Percentiles rank a stretch among this genome's conserved stretches.
Conservation (phyloP, 148 eudicot species). For the Rhododendron kiyosumense region DNA sequence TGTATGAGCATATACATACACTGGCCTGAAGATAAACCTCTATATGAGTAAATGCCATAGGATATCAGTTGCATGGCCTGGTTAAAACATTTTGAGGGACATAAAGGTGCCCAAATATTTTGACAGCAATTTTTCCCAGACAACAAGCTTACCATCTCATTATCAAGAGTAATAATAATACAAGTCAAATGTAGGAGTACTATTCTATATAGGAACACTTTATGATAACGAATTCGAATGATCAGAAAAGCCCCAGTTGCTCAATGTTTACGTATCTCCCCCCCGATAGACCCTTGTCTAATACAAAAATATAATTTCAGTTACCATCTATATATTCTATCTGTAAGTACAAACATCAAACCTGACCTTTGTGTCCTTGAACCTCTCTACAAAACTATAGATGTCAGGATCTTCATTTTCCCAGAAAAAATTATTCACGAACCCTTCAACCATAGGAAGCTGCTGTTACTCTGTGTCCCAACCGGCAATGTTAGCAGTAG, state of each 20-base stretch:
- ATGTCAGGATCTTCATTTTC: background rate
- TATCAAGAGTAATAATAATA: background rate
- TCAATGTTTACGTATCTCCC: background rate
- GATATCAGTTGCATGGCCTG: background rate
- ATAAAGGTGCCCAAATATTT: background rate
- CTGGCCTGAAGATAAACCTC: background rate
- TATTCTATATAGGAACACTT: background rate
- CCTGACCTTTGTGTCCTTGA: background rate
- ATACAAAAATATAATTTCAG: background rate
- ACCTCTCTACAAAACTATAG: background rate
- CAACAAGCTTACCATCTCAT: background rate
- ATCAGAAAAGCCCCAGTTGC: background rate
- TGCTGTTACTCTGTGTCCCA: slow-evolving; percentile 35
- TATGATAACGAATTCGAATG: background rate
- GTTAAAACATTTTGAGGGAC: background rate
- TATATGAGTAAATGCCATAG: background rate
- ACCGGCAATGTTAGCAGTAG: slow-evolving; percentile 60
- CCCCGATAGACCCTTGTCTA: background rate
- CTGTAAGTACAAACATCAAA: slow-evolving; percentile 4
- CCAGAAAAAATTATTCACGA: background rate
- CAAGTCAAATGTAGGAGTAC: background rate
- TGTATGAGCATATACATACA: background rate
- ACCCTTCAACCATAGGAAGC: background rate
- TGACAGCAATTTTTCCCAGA: background rate
- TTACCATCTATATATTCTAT: background rate